These are phyloP conservation scores for Metschnikowia chrysomelidarum DNA, from an alignment of 805 yeast genomes.

Conservation along the genomic window DNA sequence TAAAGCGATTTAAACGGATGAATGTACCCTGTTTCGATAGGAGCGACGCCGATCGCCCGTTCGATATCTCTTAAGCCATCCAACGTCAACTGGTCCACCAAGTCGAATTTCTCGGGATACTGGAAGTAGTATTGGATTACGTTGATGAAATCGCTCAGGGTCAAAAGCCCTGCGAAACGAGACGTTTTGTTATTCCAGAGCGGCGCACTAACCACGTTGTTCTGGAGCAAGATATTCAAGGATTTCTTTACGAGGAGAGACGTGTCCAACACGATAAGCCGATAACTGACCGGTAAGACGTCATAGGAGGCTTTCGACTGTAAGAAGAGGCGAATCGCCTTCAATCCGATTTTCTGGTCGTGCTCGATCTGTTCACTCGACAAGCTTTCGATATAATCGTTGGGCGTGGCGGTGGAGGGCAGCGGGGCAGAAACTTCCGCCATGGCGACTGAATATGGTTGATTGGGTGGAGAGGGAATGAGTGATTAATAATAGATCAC, in stretches of 20 bases:
- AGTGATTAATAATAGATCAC: too few relatives aligned
- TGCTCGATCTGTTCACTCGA: conserved; percentile 43
- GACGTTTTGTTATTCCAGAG: conserved; percentile 90
- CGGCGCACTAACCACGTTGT: conserved; percentile 94
- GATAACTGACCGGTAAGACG: conserved; percentile 91
- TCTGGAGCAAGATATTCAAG: conserved; percentile 83
- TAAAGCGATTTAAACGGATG: conserved; percentile 88
- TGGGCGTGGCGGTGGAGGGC: conserved; percentile 35
- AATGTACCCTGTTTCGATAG: conserved; percentile 80
- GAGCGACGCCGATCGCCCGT: conserved; percentile 79
- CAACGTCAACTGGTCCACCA: conserved; percentile 80
- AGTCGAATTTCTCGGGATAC: conserved; percentile 81
- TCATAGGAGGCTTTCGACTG: conserved; percentile 94
- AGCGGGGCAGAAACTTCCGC: conserved; percentile 21
- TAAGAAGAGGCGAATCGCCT: conserved; percentile 78
- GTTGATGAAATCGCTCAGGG: conserved; percentile 89
- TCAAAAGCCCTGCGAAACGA: conserved; percentile 89
- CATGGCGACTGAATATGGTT: conserved; percentile 12
- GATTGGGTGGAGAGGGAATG: too few relatives aligned
- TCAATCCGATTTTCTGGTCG: conserved; percentile 73
- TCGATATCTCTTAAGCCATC: conserved; percentile 87
- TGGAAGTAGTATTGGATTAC: conserved; percentile 93
- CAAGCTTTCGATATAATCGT: conserved; percentile 42
- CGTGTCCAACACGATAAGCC: conserved; percentile 91
- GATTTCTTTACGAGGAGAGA: conserved; percentile 87